Percentiles rank a stretch among this genome's conserved stretches.
Evolutionary conservation across 495 filamentous ascomycete species (phyloP).

Genomic region (Hyaloscypha bicolor): DNA sequence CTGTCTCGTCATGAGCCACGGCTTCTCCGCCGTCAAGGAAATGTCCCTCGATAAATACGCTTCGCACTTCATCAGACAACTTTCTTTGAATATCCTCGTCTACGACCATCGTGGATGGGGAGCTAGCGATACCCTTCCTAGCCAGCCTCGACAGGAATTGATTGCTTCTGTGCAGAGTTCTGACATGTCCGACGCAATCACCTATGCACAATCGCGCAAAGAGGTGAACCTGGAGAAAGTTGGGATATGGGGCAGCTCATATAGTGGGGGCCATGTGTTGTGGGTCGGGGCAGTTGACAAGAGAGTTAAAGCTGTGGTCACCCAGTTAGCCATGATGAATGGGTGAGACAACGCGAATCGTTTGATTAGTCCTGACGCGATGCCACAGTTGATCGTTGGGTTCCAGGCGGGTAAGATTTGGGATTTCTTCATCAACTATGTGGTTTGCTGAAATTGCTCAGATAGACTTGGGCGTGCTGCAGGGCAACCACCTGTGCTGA

Average conservation of each 20-base stretch:
- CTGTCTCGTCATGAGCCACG: conserved; percentile 28
- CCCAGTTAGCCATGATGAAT: neutral
- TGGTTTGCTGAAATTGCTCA: neutral
- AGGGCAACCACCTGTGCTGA: neutral
- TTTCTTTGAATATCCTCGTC: conserved; percentile 30
- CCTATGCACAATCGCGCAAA: conserved; percentile 29
- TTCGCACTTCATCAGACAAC: conserved; percentile 30
- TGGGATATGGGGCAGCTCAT: conserved; percentile 38
- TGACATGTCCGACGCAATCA: conserved; percentile 40
- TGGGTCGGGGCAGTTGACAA: conserved; percentile 38
- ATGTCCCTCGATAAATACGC: conserved; percentile 34
- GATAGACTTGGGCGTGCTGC: neutral
- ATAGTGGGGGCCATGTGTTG: conserved; percentile 37
- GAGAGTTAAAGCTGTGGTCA: conserved; percentile 38
- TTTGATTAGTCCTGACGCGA: neutral
- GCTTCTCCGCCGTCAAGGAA: conserved; percentile 34
- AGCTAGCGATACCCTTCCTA: conserved; percentile 37
- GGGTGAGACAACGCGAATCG: conserved; percentile 12
- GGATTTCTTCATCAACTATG: neutral
- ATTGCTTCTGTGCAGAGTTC: conserved; percentile 32
- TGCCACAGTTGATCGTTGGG: neutral
- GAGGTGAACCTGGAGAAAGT: conserved; percentile 36
- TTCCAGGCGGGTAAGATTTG: conserved; percentile 3
- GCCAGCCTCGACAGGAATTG: conserved; percentile 31
- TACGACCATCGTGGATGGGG: conserved; percentile 43